Percentiles rank a stretch among this genome's conserved stretches.
These are phyloP conservation scores for Chrysochromulina tobinii DNA, from an alignment of 78 protist species.

Conservation along the genomic window DNA sequence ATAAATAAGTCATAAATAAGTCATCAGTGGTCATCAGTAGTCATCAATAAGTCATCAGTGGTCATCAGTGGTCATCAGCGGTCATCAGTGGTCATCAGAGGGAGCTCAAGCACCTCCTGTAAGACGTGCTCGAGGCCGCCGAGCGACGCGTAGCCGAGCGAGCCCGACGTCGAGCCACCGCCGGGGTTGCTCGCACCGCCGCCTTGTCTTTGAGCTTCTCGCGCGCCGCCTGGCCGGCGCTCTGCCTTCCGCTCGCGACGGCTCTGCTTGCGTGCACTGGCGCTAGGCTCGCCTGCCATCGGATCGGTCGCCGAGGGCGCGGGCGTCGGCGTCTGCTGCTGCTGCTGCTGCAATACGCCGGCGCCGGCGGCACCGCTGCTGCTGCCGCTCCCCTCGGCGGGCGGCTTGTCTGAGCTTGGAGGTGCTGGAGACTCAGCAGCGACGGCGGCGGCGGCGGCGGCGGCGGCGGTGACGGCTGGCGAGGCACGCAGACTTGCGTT, in stretches of 20 bases:
- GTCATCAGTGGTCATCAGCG: no score
- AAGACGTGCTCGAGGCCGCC: conserved; percentile 80
- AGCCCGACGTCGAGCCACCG: conserved; percentile 48
- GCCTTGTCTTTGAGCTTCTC: no score
- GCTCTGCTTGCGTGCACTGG: not conserved
- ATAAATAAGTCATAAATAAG: no score
- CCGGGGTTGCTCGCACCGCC: not conserved
- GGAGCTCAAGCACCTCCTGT: conserved; percentile 76
- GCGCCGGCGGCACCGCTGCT: not conserved
- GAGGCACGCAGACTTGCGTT: not conserved
- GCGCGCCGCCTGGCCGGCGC: not conserved
- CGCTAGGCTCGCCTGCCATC: not conserved
- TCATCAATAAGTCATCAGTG: no score
- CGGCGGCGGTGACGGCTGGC: not conserved
- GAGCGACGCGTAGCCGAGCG: conserved; percentile 58
- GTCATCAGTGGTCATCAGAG: no score
- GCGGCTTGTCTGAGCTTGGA: no score
- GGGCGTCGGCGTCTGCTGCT: not conserved
- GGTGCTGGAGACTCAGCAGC: not conserved
- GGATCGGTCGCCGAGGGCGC: not conserved
- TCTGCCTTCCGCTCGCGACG: not conserved
- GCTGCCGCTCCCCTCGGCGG: not conserved
- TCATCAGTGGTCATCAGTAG: no score
- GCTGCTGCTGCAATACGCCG: not conserved
- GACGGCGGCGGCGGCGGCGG: not conserved